phyloP scores from a whole-genome alignment of 2,329 filamentous ascomycete genomes.

The Coniochaeta sp. region DNA sequence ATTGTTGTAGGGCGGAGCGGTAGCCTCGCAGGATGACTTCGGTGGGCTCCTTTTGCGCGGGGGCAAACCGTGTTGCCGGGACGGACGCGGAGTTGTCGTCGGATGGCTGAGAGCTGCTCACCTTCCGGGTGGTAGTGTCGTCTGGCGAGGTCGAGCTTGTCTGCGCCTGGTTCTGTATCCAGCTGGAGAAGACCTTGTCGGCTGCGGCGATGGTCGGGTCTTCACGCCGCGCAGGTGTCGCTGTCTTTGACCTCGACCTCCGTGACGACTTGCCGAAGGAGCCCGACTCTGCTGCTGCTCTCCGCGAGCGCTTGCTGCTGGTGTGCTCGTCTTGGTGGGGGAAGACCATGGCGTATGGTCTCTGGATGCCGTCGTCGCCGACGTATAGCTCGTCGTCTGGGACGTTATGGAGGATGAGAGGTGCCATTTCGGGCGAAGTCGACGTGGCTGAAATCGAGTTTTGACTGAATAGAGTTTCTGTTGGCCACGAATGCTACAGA shows the following conservation, averaged over 20 bases:
- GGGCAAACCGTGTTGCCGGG: slow-evolving; percentile 17
- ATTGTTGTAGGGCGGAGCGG: slow-evolving; percentile 56
- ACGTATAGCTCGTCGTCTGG: slow-evolving; percentile 61
- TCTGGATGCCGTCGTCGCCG: slow-evolving; percentile 56
- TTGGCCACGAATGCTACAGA: too few relatives aligned
- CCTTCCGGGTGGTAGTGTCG: slow-evolving; percentile 15
- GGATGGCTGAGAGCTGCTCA: slow-evolving; percentile 15
- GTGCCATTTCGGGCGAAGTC: slow-evolving; percentile 42
- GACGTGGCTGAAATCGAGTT: not conserved
- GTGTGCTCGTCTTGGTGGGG: slow-evolving; percentile 51
- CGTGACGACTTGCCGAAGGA: slow-evolving; percentile 62
- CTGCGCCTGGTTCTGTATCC: slow-evolving; percentile 41
- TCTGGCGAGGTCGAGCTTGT: slow-evolving; percentile 16
- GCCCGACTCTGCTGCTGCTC: slow-evolving; percentile 50
- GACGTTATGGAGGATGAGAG: slow-evolving; percentile 61
- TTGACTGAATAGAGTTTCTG: too few relatives aligned
- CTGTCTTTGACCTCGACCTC: slow-evolving; percentile 54
- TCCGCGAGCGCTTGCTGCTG: slow-evolving; percentile 39
- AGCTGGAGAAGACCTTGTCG: slow-evolving; percentile 54
- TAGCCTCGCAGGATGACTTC: slow-evolving; percentile 87
- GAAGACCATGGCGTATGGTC: slow-evolving; percentile 60
- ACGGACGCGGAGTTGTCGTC: slow-evolving; percentile 26
- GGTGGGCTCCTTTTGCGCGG: slow-evolving; percentile 38
- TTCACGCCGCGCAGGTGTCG: slow-evolving; percentile 49
- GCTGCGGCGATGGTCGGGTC: slow-evolving; percentile 55